phyloP scores from a whole-genome alignment of 345 rosid species.

The Physaria fendleri region DNA sequence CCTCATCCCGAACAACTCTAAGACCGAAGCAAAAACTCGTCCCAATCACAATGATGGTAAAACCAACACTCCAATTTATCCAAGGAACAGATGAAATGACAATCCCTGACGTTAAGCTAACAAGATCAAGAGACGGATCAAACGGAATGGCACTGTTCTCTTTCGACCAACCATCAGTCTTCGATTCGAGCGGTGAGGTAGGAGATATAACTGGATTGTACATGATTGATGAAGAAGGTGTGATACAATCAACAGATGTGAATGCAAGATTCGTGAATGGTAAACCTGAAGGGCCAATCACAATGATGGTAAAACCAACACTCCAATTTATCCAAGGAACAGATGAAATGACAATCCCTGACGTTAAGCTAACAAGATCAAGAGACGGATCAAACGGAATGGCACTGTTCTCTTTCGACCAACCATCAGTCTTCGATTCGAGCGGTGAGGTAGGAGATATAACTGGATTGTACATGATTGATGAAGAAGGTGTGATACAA shows the following conservation, averaged over 20 bases:
- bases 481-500: slow-evolving; percentile 89
- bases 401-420: slow-evolving; percentile 70
- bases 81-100: slow-evolving; percentile 92
- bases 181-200: slow-evolving; percentile 75
- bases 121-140: slow-evolving; percentile 78
- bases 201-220: slow-evolving; percentile 93
- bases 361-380: slow-evolving; percentile 79
- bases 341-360: slow-evolving; percentile 79
- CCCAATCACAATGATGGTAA: slow-evolving; percentile 55
- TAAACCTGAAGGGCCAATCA: slow-evolving; percentile 60
- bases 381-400: slow-evolving; percentile 81
- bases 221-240: slow-evolving; percentile 97
- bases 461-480: slow-evolving; percentile 93
- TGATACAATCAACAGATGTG: slow-evolving; percentile 85
- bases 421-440: slow-evolving; percentile 87
- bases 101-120: slow-evolving; percentile 73
- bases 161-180: slow-evolving; percentile 85
- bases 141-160: slow-evolving; percentile 79
- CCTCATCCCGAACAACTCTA: slow-evolving; percentile 14
- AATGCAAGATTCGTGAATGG: slow-evolving; percentile 90
- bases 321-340: slow-evolving; percentile 92
- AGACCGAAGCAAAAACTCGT: slow-evolving; percentile 17
- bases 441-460: slow-evolving; percentile 87
- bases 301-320: slow-evolving; percentile 67
- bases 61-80: slow-evolving; percentile 73